These are phyloP conservation scores for Botryosphaeria agaves DNA, from an alignment of 2,329 filamentous ascomycete genomes.

Conservation along the genomic window DNA sequence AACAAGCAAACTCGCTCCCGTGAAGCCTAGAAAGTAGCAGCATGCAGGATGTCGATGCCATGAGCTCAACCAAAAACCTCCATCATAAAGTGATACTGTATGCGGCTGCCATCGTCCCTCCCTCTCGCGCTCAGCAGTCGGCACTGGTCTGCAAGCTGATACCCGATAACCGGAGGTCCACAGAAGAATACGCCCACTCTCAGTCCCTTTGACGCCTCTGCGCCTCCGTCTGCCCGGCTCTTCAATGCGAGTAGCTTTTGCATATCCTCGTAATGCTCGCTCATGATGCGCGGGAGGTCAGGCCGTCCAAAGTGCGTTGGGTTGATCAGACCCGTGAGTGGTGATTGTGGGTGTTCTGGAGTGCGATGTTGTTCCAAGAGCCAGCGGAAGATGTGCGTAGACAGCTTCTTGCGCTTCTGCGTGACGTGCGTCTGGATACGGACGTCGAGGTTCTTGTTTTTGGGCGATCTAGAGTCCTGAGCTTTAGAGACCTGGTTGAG, in stretches of 20 bases:
- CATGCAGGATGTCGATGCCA: no score
- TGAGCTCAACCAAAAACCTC: slow-evolving; percentile 36
- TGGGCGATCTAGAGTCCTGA: no score
- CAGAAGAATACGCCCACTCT: slow-evolving; percentile 41
- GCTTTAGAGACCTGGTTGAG: slow-evolving; percentile 30
- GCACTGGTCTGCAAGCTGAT: slow-evolving; percentile 38
- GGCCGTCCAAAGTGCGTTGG: slow-evolving; percentile 37
- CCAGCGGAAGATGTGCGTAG: slow-evolving; percentile 37
- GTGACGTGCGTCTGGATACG: slow-evolving; percentile 40
- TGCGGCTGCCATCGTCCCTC: slow-evolving; percentile 31
- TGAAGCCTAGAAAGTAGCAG: no score
- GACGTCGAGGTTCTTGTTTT: slow-evolving; percentile 29
- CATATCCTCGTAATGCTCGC: slow-evolving; percentile 38
- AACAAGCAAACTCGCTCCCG: no score
- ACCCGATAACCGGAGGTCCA: slow-evolving; percentile 36
- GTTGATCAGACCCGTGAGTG: slow-evolving; percentile 36
- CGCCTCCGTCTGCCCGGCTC: slow-evolving; percentile 10
- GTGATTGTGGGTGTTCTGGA: slow-evolving; percentile 30
- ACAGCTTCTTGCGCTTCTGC: slow-evolving; percentile 34
- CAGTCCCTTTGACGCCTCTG: slow-evolving; percentile 16
- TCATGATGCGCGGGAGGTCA: slow-evolving; percentile 34
- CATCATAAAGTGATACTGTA: slow-evolving; percentile 41
- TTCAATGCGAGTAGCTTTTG: slow-evolving; percentile 14
- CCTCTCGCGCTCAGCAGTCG: slow-evolving; percentile 31
- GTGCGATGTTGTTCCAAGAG: slow-evolving; percentile 39